These are phyloP conservation scores for Ministeria vibrans DNA, from an alignment of 78 protist species.

Conservation along the genomic window DNA sequence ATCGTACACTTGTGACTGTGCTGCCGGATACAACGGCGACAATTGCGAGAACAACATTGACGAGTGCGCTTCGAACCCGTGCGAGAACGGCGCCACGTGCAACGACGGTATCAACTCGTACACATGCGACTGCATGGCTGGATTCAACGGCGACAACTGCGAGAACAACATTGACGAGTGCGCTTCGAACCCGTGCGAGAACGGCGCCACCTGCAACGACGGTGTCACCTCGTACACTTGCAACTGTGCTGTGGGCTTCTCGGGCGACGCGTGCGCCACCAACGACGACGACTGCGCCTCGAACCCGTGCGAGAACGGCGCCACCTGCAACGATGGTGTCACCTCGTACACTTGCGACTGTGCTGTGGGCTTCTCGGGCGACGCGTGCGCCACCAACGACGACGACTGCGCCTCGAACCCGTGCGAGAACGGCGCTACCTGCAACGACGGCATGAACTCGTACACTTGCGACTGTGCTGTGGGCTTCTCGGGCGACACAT, in stretches of 20 bases:
- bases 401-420: not conserved
- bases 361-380: not conserved
- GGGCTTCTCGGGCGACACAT: not conserved
- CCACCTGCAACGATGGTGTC: not conserved
- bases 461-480: not conserved
- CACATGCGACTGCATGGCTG: too few species aligned
- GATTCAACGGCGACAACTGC: too few species aligned
- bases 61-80: too few species aligned
- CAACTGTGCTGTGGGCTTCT: not conserved
- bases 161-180: too few species aligned
- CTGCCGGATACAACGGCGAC: too few species aligned
- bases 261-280: not conserved
- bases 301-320: slow-evolving; percentile 2
- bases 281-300: not conserved
- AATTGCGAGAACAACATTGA: too few species aligned
- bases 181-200: slow-evolving; percentile 7
- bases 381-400: not conserved
- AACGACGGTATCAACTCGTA: too few species aligned
- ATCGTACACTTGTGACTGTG: too few species aligned
- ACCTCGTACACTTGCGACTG: not conserved
- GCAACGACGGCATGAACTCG: not conserved
- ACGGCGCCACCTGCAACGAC: not conserved
- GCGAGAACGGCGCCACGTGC: too few species aligned
- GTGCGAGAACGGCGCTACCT: slow-evolving; percentile 1
- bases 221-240: not conserved